phyloP scores from a whole-genome alignment of 768 basidiomycete genomes.

The Podaxis mareebaensis region DNA sequence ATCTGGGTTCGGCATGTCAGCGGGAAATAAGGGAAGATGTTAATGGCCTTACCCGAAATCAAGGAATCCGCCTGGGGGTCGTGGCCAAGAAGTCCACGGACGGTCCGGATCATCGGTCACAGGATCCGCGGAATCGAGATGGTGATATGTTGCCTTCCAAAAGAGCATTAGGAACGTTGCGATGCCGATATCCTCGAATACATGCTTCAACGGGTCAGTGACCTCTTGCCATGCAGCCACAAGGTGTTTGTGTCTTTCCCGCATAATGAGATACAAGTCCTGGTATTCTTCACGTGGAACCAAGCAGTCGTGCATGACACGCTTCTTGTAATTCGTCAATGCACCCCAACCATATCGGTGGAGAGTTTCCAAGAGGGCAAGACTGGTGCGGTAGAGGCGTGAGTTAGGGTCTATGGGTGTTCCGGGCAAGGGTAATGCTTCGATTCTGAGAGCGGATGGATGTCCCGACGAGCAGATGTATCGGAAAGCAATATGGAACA shows the following conservation, averaged over 20 bases:
- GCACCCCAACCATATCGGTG: conserved; percentile 91
- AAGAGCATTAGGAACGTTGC: conserved; percentile 90
- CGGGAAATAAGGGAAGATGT: neutral
- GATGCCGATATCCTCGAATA: conserved; percentile 96
- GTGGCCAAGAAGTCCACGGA: conserved; percentile 75
- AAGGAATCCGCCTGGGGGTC: conserved; percentile 82
- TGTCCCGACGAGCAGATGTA: conserved; percentile 42
- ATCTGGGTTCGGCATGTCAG: conserved; percentile 41
- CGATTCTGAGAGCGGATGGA: conserved; percentile 50
- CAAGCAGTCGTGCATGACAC: conserved; percentile 80
- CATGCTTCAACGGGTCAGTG: conserved; percentile 88
- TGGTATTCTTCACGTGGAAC: conserved; percentile 80
- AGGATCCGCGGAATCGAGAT: conserved; percentile 11
- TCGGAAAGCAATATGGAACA: conserved; percentile 80
- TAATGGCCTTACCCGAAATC: conserved; percentile 71
- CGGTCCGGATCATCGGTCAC: conserved; percentile 22
- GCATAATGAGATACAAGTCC: conserved; percentile 85
- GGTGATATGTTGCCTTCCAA: conserved; percentile 75
- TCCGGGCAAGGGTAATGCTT: conserved; percentile 52
- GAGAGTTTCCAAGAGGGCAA: conserved; percentile 78
- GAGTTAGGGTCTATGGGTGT: conserved; percentile 53
- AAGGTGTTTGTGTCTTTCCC: conserved; percentile 79
- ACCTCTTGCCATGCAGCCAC: conserved; percentile 76
- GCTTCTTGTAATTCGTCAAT: conserved; percentile 81
- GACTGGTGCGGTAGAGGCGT: conserved; percentile 77